These are phyloP conservation scores for Mucor saturninus DNA, from an alignment of 371 early-diverging fungal species.

Conservation along the genomic window DNA sequence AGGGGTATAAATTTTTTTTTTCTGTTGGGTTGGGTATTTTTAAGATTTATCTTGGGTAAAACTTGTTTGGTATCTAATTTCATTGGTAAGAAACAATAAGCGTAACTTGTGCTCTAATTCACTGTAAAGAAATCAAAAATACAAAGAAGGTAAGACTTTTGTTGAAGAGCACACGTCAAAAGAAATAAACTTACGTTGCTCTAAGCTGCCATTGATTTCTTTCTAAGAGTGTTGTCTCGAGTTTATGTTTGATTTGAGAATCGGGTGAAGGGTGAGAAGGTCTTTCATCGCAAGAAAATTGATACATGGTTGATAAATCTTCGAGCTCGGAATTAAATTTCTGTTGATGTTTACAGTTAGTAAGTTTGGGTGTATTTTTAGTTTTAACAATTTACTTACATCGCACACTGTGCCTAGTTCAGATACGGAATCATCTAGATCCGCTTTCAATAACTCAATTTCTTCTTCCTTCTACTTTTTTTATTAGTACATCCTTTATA, in stretches of 20 bases:
- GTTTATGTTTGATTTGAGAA: conserved; percentile 29
- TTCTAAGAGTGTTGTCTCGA: conserved; percentile 37
- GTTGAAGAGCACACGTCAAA: background rate
- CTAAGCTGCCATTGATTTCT: conserved; percentile 47
- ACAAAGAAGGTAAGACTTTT: background rate
- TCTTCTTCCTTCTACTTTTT: conserved; percentile 21
- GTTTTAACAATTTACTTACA: conserved; percentile 10
- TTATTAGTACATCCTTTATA: too few species aligned
- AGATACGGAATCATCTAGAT: conserved; percentile 23
- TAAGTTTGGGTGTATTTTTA: background rate
- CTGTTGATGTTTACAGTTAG: conserved; percentile 1
- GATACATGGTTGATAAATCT: conserved; percentile 15
- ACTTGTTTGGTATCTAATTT: background rate
- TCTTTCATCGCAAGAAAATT: conserved; percentile 6
- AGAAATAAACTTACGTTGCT: conserved; percentile 30
- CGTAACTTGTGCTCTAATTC: conserved; percentile 22
- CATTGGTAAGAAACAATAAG: background rate
- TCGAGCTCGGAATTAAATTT: conserved; percentile 28
- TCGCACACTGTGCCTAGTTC: conserved; percentile 28
- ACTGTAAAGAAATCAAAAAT: conserved; percentile 2
- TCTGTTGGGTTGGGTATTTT: background rate
- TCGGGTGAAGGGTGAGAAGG: conserved; percentile 39
- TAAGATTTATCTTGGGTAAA: background rate
- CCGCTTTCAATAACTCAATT: conserved; percentile 26
- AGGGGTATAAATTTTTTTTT: background rate